Evolutionary conservation across 129 eudicot genomes (phyloP), one percentile per base, ranked within the genome.

Genomic region (Helianthus tuberosus): DNA sequence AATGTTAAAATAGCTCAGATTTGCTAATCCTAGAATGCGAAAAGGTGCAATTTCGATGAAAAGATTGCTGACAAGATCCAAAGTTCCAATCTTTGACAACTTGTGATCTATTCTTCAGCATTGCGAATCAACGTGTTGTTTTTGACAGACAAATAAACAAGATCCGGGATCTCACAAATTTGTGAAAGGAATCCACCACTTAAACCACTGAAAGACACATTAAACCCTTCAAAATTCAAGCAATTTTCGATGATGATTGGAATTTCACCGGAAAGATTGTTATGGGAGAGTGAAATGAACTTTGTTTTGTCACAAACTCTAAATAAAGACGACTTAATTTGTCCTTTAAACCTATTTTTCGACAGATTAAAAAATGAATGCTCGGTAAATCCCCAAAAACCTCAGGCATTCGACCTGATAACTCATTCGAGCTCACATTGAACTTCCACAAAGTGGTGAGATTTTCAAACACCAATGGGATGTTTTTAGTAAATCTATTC

Each of bases 311-410:
- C 77, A 85, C 96, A 87, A 51, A 79, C 71, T 48, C 35, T 68
- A 72, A 94, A 94, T 76, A 94, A 78, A 69, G 81, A 71, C 1
- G 82, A 70, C 36, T 97, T 97, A 54, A 94, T 88, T 57, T 83
- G 81, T 51, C 98, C 98, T 50, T 48, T 63, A 49, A 84, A 93
- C 47, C 32, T 89, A 78, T 93, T 93, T 61, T 72, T 84, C 8
- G 97, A 93, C 75, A 93, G 81, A 86, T 93, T 96, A 84, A 93
- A 90, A 90, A 90, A 76, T 97, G 81, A 59, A 93, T 84, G 73
- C 86, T 90, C 9, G 86, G 81, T 51, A 94, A 82, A 71, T 78
- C 80, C 64, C 97, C 96, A 64, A 90, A 69, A 85, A 88, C 85
- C 46, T 83, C 96, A 29, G 98, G 98, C 75, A 94, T 86, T 58